phyloP scores from a whole-genome alignment of 140 eudicot species.

The Erigeron philadelphicus region DNA sequence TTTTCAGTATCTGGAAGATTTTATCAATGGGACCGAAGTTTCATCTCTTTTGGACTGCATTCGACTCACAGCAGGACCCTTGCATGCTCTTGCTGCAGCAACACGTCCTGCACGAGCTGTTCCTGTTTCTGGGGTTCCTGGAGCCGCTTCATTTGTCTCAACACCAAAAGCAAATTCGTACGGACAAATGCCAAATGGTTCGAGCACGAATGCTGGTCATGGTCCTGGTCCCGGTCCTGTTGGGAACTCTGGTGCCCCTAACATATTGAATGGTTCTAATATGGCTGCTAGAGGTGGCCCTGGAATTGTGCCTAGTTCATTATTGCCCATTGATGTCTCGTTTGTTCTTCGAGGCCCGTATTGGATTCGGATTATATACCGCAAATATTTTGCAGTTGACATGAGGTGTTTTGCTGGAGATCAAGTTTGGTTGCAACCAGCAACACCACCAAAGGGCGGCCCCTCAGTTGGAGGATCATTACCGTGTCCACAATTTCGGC shows the following conservation, averaged over 20 bases:
- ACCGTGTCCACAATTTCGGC: conserved; percentile 98
- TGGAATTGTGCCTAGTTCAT: conserved; percentile 95
- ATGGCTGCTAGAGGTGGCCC: conserved; percentile 96
- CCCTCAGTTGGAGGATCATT: conserved; percentile 89
- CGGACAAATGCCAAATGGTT: conserved; percentile 42
- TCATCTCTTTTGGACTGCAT: conserved; percentile 94
- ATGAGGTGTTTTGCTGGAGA: conserved; percentile 99
- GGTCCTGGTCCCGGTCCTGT: conserved; percentile 40
- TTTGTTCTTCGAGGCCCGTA: conserved; percentile 98
- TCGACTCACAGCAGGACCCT: conserved; percentile 94
- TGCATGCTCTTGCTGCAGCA: conserved; percentile 98
- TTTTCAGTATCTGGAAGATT: conserved; percentile 86
- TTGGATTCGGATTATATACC: conserved; percentile 90
- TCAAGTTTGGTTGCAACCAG: conserved; percentile 99
- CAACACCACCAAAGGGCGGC: conserved; percentile 98
- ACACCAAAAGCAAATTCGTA: conserved; percentile 45
- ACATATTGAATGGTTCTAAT: conserved; percentile 69
- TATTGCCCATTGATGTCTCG: conserved; percentile 93
- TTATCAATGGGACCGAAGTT: conserved; percentile 91
- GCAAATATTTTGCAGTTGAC: conserved; percentile 91
- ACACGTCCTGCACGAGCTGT: conserved; percentile 99
- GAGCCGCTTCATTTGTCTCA: conserved; percentile 43
- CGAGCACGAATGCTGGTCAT: conserved; percentile 41
- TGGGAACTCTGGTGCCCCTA: conserved; percentile 51
- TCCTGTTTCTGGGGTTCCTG: conserved; percentile 85